Evolutionary conservation across 331 rosid genomes (phyloP).

Genomic region (Quercus phellos): DNA sequence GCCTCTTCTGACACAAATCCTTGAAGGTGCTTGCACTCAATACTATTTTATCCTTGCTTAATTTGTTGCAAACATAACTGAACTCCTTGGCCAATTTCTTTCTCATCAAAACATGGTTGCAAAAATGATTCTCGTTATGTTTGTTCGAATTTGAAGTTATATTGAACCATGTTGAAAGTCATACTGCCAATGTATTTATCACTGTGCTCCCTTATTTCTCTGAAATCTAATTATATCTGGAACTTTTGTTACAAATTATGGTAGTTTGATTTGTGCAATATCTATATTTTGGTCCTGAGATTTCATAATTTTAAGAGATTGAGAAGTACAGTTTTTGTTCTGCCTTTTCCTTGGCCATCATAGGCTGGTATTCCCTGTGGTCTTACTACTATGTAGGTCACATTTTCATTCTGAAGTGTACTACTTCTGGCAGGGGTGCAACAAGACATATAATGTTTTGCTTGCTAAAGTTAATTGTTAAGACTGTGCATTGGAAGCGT

Average conservation of each 20-base stretch:
- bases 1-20: slow-evolving; percentile 83
- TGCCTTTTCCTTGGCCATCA: not conserved
- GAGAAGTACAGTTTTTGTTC: not conserved
- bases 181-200: not conserved
- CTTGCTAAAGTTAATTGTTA: not conserved
- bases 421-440: not conserved
- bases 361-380: not conserved
- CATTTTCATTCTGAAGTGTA: not conserved
- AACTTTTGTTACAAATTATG: not conserved
- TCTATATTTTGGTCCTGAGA: not conserved
- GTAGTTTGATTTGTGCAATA: not conserved
- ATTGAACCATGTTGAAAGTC: not conserved
- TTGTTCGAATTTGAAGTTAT: not conserved
- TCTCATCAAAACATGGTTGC: not conserved
- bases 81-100: not conserved
- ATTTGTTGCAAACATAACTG: not conserved
- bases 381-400: not conserved
- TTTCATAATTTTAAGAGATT: not conserved
- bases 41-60: slow-evolving; percentile 8
- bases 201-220: not conserved
- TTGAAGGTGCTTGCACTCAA: slow-evolving; percentile 58
- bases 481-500: not conserved
- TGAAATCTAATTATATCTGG: too few relatives aligned
- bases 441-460: not conserved
- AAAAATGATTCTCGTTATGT: not conserved